These are phyloP conservation scores for Papiliotrema nemorosa DNA, from an alignment of 1,284 basidiomycete species.

Conservation along the genomic window DNA sequence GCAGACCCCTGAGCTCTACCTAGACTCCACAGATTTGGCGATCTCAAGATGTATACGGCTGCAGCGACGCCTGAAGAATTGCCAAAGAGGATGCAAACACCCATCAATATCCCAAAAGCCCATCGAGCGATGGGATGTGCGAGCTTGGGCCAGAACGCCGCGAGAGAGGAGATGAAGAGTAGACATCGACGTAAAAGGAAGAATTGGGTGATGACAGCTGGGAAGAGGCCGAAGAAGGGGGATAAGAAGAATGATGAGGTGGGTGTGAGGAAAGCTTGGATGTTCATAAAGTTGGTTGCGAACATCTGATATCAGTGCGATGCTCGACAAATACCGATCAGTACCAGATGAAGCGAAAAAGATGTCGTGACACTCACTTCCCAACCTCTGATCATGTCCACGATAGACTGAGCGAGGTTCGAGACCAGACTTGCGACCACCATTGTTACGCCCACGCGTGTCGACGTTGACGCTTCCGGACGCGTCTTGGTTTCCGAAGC, in stretches of 20 bases:
- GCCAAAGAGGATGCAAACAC: constrained; percentile 2
- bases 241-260: constrained; percentile 23
- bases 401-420: constrained; percentile 18
- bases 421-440: constrained; percentile 13
- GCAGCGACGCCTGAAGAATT: not conserved
- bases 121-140: constrained; percentile 11
- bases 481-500: not conserved
- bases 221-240: constrained; percentile 26
- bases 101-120: constrained; percentile 10
- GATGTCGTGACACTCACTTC: constrained; percentile 11
- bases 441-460: constrained; percentile 10
- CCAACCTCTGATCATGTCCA: constrained; percentile 24
- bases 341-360: not conserved
- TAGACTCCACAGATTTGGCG: constrained; percentile 5
- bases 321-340: not conserved
- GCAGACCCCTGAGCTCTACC: not conserved
- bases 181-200: constrained; percentile 24
- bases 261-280: constrained; percentile 11
- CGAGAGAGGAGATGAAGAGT: constrained; percentile 25
- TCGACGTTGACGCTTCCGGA: constrained; percentile 5
- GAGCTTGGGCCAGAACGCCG: constrained; percentile 20
- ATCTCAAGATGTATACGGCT: not conserved
- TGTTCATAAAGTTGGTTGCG: constrained; percentile 18
- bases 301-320: constrained; percentile 18
- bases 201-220: constrained; percentile 22